These are phyloP conservation scores for Holtermannia corniformis DNA, from an alignment of 768 basidiomycete genomes.

Conservation along the genomic window DNA sequence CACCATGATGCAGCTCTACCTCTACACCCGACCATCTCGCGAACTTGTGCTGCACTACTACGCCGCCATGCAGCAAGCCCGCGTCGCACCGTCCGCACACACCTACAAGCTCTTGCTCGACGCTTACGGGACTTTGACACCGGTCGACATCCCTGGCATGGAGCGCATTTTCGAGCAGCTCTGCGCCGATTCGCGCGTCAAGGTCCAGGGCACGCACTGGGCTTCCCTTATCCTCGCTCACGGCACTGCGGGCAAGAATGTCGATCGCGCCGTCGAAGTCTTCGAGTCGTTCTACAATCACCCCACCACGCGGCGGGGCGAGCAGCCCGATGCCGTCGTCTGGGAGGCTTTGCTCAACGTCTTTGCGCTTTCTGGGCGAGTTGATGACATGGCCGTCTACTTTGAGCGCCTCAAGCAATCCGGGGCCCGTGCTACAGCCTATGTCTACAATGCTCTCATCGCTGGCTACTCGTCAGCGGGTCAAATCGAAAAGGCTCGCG, in stretches of 20 bases:
- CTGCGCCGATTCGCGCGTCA: slow-evolving; percentile 46
- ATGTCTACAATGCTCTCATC: slow-evolving; percentile 81
- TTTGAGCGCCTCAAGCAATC: slow-evolving; percentile 52
- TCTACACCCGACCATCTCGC: slow-evolving; percentile 78
- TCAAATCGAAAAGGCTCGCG: slow-evolving; percentile 60
- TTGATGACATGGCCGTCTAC: slow-evolving; percentile 66
- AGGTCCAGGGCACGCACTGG: slow-evolving; percentile 58
- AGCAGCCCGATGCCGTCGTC: slow-evolving; percentile 65
- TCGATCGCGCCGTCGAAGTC: slow-evolving; percentile 61
- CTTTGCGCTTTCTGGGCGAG: slow-evolving; percentile 63
- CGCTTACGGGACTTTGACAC: slow-evolving; percentile 74
- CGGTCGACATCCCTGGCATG: slow-evolving; percentile 64
- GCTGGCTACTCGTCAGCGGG: slow-evolving; percentile 61
- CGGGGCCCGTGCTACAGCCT: slow-evolving; percentile 82
- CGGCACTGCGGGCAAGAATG: slow-evolving; percentile 67
- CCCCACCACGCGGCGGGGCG: slow-evolving; percentile 42
- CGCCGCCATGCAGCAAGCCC: slow-evolving; percentile 52
- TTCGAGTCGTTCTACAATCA: slow-evolving; percentile 66
- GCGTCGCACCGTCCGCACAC: slow-evolving; percentile 69
- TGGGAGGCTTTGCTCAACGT: slow-evolving; percentile 88
- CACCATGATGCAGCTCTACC: slow-evolving; percentile 91
- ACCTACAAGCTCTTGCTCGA: slow-evolving; percentile 96
- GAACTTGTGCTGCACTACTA: slow-evolving; percentile 67
- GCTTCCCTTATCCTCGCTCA: slow-evolving; percentile 81
- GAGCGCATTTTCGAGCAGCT: slow-evolving; percentile 60